These are phyloP conservation scores for Castanopsis chinensis DNA, from an alignment of 306 rosid genomes.

Conservation along the genomic window DNA sequence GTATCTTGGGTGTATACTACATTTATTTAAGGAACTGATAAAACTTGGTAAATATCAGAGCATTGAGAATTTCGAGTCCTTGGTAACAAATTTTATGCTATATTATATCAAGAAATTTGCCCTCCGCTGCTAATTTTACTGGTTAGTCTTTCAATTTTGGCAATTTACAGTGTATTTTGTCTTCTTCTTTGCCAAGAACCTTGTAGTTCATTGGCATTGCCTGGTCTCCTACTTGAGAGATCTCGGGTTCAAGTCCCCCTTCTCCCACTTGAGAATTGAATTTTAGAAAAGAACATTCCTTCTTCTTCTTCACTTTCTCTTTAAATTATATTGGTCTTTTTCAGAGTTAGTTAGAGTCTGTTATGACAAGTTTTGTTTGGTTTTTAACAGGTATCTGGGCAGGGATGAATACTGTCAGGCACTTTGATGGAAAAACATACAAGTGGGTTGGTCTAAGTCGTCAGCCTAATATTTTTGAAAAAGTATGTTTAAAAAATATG, in stretches of 20 bases:
- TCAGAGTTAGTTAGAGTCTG: constrained; percentile 5
- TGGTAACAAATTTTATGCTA: background rate
- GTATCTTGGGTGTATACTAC: background rate
- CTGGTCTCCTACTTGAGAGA: no score
- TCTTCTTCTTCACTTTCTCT: background rate
- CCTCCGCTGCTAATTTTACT: no score
- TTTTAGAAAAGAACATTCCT: no score
- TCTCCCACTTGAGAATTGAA: no score
- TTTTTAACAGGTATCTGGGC: constrained; percentile 93
- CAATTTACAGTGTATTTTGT: background rate
- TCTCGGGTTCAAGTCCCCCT: no score
- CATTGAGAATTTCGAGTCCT: background rate
- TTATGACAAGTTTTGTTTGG: constrained; percentile 18
- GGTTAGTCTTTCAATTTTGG: background rate
- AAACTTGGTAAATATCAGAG: background rate
- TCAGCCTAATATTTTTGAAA: constrained; percentile 94
- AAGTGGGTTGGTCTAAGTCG: constrained; percentile 99
- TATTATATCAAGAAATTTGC: background rate
- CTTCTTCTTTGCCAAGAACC: background rate
- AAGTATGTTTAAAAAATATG: constrained; percentile 46
- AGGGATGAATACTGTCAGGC: constrained; percentile 95
- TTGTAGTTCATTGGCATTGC: no score
- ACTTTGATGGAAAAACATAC: constrained; percentile 96
- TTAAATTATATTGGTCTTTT: constrained; percentile 2
- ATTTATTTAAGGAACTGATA: background rate